Evolutionary conservation across 2,329 filamentous ascomycete genomes (phyloP), one percentile per base, ranked within the genome.

Genomic region (Talaromyces sp.): DNA sequence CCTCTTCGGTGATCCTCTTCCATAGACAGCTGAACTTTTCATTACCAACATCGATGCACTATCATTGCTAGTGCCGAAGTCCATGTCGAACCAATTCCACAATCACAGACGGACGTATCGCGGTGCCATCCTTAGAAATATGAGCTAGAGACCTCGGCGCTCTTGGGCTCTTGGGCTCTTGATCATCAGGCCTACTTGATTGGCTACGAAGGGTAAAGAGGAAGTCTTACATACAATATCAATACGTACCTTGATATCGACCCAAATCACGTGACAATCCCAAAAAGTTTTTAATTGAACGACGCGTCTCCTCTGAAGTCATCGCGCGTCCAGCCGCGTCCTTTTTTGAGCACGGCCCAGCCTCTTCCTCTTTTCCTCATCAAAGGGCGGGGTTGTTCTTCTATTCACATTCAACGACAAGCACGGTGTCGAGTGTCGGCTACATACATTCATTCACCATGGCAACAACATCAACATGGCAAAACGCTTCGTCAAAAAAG

Each of bases 401-500:
- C 18, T 42, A 14, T 18, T 14, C 9, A 55, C 37, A 57, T n/a
- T 28, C 35, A 57, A 16, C 35, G 28, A 39, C 52, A n/a, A n/a
- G 7, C 14, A 57, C 18, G 35, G 14, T 18, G 35, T 35, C 18
- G n/a, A 21, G 25, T 52, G n/a, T 18, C n/a, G 9, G 11, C 16
- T 33, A 54, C 50, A 54, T 42, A 57, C 21, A 44, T 23, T 62
- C 28, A 11, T 1, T 33, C 42, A 48, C 42, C 18, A 54, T 59
- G 37, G 56, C 46, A 28, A 64, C 60, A 40, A 28, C 57, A 35
- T 44, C 63, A 33, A 37, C 37, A 35, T 25, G 39, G 35, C 40
- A 63, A 37, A 55, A 57, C 50, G 31, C 46, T 23, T 60, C 71
- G 33, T 75, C 77, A 35, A 80, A 80, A 67, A 76, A 77, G 62